Conservation (phyloP, 768 basidiomycete species). For the Naganishia onofrii region DNA sequence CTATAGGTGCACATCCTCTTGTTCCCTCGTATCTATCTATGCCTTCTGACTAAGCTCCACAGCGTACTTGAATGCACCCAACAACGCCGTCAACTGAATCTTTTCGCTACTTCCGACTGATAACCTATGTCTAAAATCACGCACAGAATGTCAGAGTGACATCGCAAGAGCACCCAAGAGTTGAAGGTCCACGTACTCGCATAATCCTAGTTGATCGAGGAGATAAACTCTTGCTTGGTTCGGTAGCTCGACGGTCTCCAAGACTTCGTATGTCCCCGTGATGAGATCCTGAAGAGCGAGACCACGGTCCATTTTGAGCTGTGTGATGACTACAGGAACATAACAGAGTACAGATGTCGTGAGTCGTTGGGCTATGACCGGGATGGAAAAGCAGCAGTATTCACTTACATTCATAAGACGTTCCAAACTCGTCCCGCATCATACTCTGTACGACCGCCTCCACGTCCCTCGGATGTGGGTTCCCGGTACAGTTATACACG, state of each 20-base stretch:
- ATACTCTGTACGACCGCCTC: slow-evolving; percentile 90
- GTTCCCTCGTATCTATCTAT: not conserved
- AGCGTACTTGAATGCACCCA: slow-evolving; percentile 89
- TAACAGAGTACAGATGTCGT: too few species aligned
- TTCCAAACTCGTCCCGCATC: slow-evolving; percentile 93
- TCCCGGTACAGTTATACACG: slow-evolving; percentile 94
- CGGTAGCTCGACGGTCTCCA: slow-evolving; percentile 80
- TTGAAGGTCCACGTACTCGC: slow-evolving; percentile 66
- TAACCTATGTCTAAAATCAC: slow-evolving; percentile 68
- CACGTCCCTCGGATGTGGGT: slow-evolving; percentile 91
- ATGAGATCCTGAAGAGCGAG: slow-evolving; percentile 92
- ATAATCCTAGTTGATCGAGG: slow-evolving; percentile 88
- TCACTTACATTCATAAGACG: slow-evolving; percentile 61
- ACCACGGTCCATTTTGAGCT: slow-evolving; percentile 85
- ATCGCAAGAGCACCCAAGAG: too few species aligned
- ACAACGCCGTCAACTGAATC: slow-evolving; percentile 75
- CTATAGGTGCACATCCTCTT: too few species aligned
- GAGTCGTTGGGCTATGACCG: too few species aligned
- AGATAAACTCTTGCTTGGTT: slow-evolving; percentile 83
- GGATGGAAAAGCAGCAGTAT: not conserved
- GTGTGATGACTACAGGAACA: slow-evolving; percentile 85
- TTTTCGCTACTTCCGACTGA: slow-evolving; percentile 92
- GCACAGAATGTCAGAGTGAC: not conserved
- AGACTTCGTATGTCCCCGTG: slow-evolving; percentile 83
- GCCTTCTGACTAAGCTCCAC: slow-evolving; percentile 59